Evolutionary conservation across 2,329 filamentous ascomycete species (phyloP), one percentile per base, ranked within the genome.

Genomic region (Grosmannia penicillata): DNA sequence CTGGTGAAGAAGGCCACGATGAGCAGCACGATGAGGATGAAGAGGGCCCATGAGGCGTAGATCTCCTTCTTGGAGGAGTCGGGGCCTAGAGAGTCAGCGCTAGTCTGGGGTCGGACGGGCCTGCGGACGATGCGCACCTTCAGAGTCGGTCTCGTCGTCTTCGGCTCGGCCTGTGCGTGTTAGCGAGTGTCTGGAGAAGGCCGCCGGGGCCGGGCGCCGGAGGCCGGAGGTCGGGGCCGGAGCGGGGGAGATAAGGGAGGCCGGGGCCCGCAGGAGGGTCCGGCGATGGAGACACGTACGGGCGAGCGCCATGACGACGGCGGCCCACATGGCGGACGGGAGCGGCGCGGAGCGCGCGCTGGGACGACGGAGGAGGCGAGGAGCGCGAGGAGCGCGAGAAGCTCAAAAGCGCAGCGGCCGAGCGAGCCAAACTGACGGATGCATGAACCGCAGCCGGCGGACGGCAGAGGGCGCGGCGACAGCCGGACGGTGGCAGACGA

Each of bases 1-100:
- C 87, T 95, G 32, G 86, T 93, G 59, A 96, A 93, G 51, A 98
- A 83, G 45, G 91, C 89, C 48, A 82, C 74, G 49, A 96, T 94
- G 52, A 98, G 77, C 50, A 98, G 76, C 63, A 85, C 73, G 51
- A 98, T 94, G 51, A 93, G 76, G 54, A 98, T 98, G 62, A 95
- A 94, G 48, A 98, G 77, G 23, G 89, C 87, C 86, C 85, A 95
- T 64, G 91, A 95, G 51, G 87, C 82, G 56, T 86, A 84, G 47
- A 94, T 82, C 65, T 98, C 91, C 66, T 93, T 87, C 60, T 93
- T 76, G 34, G 83, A 81, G 31, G 84, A 80, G 59, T 94, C 85
- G 43, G 93, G 75, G 74, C 48, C 65, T 64, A 46, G 25, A 14
- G 8, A n/a, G 45, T 44, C 30, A 48, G 48, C 44, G 42, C 29